Base-by-base conservation (phyloP, 805 yeast genomes). In the Myxozyma kluyveri region DNA sequence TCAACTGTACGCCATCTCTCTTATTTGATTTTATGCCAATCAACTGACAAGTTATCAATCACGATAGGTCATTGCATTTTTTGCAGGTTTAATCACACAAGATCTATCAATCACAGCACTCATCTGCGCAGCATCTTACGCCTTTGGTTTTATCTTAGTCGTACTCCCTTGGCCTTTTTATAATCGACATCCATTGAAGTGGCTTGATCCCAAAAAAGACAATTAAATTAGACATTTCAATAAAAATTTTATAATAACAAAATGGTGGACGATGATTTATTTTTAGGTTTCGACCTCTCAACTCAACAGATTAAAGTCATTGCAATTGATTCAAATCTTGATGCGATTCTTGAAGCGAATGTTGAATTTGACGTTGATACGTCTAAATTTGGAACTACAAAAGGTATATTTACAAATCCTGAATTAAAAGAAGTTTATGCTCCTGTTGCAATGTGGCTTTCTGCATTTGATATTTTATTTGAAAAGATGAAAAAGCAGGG, bases 361-460 rank as follows among this genome's bases (percentile, higher is more conserved):
- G 84, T 89, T 12, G 89, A 83, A 56, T 88, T 89, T 61, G 96
- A 87, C 59, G 67, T 69, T 18, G 86, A 80, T 43, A 75, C 81
- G 33, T 76, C 81, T 1, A 70, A 73, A 2, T 89, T 86, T 65
- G 74, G 77, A 5, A 79, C 89, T n/a, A 62, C 63, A 1, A 86
- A 88, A 62, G 96, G 96, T 35, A 96, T 89, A 7, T 72, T 75
- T 45, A 67, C 75, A 23, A 71, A 79, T 46, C 79, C 76, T 0
- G 72, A 69, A 14, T 71, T 76, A 1, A 83, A 84, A 10, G 83
- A 81, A 51, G 81, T 88, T 22, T 75, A 78, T 43, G 83, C 93
- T 5, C 96, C 96, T 0, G 93, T 89, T 12, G 77, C 74, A n/a
- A 83, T 88, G 88, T 90, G 95, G 95, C 72, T 89, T 37, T 95